A percentile compares a stretch with the other conserved stretches of the same genome.
These are phyloP conservation scores for Anaeromyces robustus DNA, from an alignment of 192 early-diverging fungal genomes.

Conservation along the genomic window DNA sequence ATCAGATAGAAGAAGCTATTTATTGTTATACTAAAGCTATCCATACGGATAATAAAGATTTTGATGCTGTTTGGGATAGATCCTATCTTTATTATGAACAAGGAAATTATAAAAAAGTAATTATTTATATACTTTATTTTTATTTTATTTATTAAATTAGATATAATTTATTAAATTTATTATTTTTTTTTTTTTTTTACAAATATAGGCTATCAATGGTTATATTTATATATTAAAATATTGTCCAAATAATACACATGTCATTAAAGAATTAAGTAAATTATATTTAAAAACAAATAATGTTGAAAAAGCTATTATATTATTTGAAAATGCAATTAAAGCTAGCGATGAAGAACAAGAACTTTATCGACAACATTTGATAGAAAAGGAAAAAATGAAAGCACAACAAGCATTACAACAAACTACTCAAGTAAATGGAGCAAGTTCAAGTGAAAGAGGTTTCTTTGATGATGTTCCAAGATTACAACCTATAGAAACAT, in stretches of 20 bases:
- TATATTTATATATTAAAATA: conserved; percentile 36
- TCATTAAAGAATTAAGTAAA: conserved; percentile 41
- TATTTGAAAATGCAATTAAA: not conserved
- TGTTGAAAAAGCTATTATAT: not conserved
- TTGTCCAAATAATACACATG: conserved; percentile 49
- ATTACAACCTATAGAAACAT: not conserved
- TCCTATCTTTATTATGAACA: conserved; percentile 42
- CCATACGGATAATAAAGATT: conserved; percentile 39
- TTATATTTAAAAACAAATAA: conserved; percentile 16
- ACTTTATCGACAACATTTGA: conserved; percentile 15
- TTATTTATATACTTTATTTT: conserved; percentile 7
- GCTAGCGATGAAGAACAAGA: not conserved
- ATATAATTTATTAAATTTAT: no score
- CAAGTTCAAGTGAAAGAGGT: conserved; percentile 11
- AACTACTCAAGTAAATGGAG: not conserved
- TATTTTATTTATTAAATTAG: conserved; percentile 12
- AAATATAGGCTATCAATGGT: conserved; percentile 34
- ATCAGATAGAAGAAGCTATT: conserved; percentile 57
- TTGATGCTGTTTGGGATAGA: conserved; percentile 52
- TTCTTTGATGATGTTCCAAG: conserved; percentile 17
- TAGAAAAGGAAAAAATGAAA: conserved; percentile 14
- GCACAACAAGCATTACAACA: conserved; percentile 4
- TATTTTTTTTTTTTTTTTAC: no score
- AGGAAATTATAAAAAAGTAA: conserved; percentile 30
- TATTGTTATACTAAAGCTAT: conserved; percentile 67